Conservation (phyloP, 345 rosid genomes). For the Salix caprea region DNA sequence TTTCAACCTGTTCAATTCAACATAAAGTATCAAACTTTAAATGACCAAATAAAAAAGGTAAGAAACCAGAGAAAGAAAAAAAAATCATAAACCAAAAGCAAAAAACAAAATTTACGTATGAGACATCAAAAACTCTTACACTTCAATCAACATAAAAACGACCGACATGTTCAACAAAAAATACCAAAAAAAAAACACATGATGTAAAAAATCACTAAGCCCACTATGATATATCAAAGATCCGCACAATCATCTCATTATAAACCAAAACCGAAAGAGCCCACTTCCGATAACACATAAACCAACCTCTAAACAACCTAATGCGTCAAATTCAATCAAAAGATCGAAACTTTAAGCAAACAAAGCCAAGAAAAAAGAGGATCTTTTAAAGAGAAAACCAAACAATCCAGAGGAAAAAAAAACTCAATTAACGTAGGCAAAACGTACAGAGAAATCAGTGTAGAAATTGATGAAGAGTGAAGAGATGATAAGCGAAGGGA, state of each 20-base stretch:
- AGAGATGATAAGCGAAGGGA: neutral
- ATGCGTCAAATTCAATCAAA: neutral
- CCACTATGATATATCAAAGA: neutral
- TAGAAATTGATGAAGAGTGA: neutral
- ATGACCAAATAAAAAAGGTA: neutral
- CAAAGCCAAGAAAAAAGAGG: neutral
- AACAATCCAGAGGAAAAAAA: neutral
- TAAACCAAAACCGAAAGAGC: neutral
- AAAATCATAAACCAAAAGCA: neutral
- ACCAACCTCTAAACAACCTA: neutral
- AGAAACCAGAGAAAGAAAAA: neutral
- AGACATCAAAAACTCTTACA: neutral
- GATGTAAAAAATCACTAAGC: neutral
- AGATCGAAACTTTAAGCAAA: neutral
- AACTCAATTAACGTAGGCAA: neutral
- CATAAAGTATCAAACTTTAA: neutral
- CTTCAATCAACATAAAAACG: neutral
- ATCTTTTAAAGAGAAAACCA: neutral
- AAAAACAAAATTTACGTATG: neutral
- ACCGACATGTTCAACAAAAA: neutral
- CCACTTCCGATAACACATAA: neutral
- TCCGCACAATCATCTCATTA: neutral
- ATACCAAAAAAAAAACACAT: neutral
- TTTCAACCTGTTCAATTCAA: neutral
- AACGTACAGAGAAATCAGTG: neutral